Percentiles rank a stretch among this genome's conserved stretches.
Evolutionary conservation across 371 early-diverging fungal species (phyloP).

Genomic region (Funneliformis caledonium): DNA sequence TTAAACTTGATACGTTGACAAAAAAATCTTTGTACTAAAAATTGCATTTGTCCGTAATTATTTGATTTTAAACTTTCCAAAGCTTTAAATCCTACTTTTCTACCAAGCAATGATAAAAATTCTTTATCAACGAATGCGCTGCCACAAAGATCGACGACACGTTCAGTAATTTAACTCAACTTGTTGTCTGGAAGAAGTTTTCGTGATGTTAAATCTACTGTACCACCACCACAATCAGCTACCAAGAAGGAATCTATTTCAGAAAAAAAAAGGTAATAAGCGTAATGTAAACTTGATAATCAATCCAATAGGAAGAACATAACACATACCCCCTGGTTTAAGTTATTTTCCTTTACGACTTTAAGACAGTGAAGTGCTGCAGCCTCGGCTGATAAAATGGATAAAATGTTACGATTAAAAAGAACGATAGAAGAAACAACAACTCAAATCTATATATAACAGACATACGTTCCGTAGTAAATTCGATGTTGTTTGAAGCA

Average conservation of each 20-base stretch:
- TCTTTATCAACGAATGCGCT: constrained; percentile 33
- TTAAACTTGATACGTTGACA: not conserved
- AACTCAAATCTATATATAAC: too few species aligned
- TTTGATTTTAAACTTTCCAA: not conserved
- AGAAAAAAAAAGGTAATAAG: too few species aligned
- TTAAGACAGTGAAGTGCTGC: too few species aligned
- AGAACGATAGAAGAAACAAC: too few species aligned
- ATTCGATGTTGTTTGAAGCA: constrained; percentile 1
- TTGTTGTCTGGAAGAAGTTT: not conserved
- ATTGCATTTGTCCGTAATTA: constrained; percentile 7
- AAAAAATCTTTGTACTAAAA: constrained; percentile 22
- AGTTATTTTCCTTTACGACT: too few species aligned
- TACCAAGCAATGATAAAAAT: constrained; percentile 17
- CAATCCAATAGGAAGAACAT: too few species aligned
- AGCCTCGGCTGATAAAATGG: too few species aligned
- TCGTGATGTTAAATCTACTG: constrained; percentile 13
- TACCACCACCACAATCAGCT: constrained; percentile 48
- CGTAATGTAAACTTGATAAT: too few species aligned
- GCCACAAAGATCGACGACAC: constrained; percentile 21
- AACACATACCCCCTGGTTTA: too few species aligned
- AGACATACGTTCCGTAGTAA: constrained; percentile 32
- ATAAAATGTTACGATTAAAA: too few species aligned
- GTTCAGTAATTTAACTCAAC: constrained; percentile 12
- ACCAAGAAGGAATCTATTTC: constrained; percentile 53
- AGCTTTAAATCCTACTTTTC: constrained; percentile 4